phyloP scores from a whole-genome alignment of 1,284 basidiomycete species.

The Ganoderma lingzhi region DNA sequence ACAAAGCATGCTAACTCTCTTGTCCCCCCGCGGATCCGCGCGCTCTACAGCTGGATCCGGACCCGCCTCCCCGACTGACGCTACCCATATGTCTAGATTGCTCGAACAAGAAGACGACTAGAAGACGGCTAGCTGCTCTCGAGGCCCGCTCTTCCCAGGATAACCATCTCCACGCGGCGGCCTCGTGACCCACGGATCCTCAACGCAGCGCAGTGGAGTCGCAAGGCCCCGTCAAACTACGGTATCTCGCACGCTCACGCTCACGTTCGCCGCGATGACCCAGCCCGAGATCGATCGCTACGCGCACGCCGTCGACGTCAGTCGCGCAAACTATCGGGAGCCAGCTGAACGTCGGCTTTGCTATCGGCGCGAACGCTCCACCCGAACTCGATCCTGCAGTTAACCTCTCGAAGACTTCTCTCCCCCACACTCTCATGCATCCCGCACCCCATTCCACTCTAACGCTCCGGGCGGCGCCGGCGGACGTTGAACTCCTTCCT shows the following conservation, averaged over 20 bases:
- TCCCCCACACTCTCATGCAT: background rate
- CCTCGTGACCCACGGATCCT: background rate
- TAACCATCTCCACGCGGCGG: slow-evolving; percentile 2
- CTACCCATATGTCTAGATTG: slow-evolving; percentile 2
- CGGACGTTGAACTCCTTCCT: background rate
- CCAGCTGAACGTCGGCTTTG: background rate
- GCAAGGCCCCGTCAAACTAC: background rate
- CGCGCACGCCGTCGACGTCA: background rate
- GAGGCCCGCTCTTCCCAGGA: background rate
- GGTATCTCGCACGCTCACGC: background rate
- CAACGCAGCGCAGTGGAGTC: background rate
- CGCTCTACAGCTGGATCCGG: background rate
- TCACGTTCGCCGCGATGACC: background rate
- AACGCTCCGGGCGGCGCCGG: background rate
- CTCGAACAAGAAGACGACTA: background rate
- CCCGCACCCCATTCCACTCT: background rate
- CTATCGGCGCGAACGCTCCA: background rate
- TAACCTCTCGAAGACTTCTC: background rate
- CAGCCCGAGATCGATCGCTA: slow-evolving; percentile 1
- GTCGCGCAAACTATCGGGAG: slow-evolving; percentile 3
- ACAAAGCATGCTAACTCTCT: background rate
- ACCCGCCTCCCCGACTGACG: background rate
- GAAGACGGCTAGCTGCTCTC: background rate
- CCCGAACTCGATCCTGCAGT: background rate
- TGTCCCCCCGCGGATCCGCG: slow-evolving; percentile 2